phyloP scores from a whole-genome alignment of 805 yeast species.

The Nakazawaea sp. region DNA sequence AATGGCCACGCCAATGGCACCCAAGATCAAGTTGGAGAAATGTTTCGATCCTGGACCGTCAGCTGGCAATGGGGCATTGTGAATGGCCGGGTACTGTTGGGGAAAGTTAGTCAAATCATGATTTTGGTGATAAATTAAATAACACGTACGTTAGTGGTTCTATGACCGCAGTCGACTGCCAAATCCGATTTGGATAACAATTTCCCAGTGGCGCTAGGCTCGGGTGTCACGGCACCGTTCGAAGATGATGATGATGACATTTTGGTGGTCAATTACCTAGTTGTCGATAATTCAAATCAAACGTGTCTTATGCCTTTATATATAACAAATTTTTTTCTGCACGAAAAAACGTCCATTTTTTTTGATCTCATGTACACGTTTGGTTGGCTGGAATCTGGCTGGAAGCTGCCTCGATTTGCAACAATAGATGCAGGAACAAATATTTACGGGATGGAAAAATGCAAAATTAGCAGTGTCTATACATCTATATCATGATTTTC shows the following conservation, averaged over 20 bases:
- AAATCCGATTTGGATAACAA: conserved; percentile 7
- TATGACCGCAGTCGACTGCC: conserved; percentile 37
- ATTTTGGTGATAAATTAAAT: background rate
- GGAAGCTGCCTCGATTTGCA: too few relatives aligned
- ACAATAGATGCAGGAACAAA: too few relatives aligned
- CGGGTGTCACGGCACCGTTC: background rate
- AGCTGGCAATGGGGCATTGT: conserved; percentile 84
- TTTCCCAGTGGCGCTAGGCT: background rate
- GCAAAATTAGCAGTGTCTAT: too few relatives aligned
- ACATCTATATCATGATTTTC: background rate
- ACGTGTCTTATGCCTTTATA: too few relatives aligned
- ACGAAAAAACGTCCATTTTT: too few relatives aligned
- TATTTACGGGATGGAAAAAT: too few relatives aligned
- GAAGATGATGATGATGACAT: too few relatives aligned
- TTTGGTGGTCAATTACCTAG: too few relatives aligned
- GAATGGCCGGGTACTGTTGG: conserved; percentile 55
- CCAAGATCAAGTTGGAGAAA: conserved; percentile 56
- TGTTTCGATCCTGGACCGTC: conserved; percentile 84
- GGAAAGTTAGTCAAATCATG: background rate
- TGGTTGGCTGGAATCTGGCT: too few relatives aligned
- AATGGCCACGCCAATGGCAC: conserved; percentile 41
- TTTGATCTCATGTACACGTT: too few relatives aligned
- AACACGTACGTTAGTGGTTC: conserved; percentile 37
- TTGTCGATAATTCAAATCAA: too few relatives aligned
- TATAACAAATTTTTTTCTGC: too few relatives aligned